These are phyloP conservation scores for Cystofilobasidium macerans DNA, from an alignment of 768 basidiomycete genomes.

Conservation along the genomic window DNA sequence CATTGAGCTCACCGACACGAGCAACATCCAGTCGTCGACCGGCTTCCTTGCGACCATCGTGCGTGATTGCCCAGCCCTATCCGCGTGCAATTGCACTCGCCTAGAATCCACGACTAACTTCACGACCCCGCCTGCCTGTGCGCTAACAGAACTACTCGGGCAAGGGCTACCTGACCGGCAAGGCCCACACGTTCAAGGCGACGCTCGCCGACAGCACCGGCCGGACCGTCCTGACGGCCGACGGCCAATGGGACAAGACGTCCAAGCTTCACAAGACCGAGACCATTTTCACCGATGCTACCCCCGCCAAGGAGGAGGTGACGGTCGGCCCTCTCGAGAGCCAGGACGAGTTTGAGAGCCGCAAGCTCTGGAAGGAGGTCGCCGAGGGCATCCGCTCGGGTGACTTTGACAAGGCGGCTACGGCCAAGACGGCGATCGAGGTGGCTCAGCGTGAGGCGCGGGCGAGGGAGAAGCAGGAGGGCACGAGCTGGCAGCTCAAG, in stretches of 20 bases:
- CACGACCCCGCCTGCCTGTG: too few species aligned
- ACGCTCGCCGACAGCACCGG: conserved; percentile 45
- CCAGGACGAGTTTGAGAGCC: conserved; percentile 70
- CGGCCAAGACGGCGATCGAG: conserved; percentile 48
- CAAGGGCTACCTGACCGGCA: conserved; percentile 71
- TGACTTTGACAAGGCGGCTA: conserved; percentile 81
- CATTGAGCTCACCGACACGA: conserved; percentile 75
- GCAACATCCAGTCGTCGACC: conserved; percentile 60
- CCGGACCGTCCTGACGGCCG: conserved; percentile 46
- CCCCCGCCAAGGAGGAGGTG: conserved; percentile 61
- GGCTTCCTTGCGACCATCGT: conserved; percentile 48
- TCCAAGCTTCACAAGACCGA: conserved; percentile 39
- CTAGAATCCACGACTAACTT: too few species aligned
- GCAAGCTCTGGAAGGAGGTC: conserved; percentile 71
- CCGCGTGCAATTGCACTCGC: too few species aligned
- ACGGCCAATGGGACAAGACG: conserved; percentile 64
- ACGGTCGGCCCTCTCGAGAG: conserved; percentile 48
- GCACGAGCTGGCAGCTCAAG: conserved; percentile 59
- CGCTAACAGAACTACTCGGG: too few species aligned
- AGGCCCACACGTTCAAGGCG: conserved; percentile 86
- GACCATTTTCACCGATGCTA: conserved; percentile 64
- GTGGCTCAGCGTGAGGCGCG: conserved; percentile 85
- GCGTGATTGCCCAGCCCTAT: too few species aligned
- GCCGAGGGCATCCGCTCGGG: conserved; percentile 82
- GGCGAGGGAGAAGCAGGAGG: conserved; percentile 66